Evolutionary conservation across 2,329 filamentous ascomycete species (phyloP), one percentile per base, ranked within the genome.

Genomic region (Trichoderma cornu-damae): DNA sequence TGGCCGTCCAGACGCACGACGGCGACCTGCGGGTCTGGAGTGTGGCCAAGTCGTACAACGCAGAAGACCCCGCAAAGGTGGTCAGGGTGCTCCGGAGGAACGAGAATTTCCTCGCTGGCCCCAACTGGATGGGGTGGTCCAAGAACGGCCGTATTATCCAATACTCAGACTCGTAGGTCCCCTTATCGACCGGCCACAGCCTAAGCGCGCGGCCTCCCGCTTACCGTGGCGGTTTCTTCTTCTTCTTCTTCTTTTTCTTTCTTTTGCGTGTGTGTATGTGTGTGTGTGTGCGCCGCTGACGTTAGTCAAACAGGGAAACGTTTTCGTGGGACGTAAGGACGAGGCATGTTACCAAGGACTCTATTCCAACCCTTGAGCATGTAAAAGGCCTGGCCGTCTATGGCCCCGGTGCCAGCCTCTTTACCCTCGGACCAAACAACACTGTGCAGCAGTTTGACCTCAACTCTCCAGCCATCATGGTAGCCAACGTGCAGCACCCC

Each of bases 81-180:
- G 95, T 97, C 59, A 82, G 94, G 61, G 86, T 95, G 26, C 76
- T 99, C 48, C 93, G 90, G 70, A 82, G 89, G 65, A 85, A 85
- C 6, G 91, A 96, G 60, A 85, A 85, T 62, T 85, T 82, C 63
- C 76, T 84, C 32, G 75, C 84, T 2, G 90, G 90, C 1, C 87
- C 89, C 35, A 96, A 96, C 69, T 99, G 94, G 94, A 92, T 96
- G 79, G 88, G 86, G 18, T 99, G 94, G 94, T 97, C 94, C 0
- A 97, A 96, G 75, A 97, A 96, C 75, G 94, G 94, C 37, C 88
- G 92, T 63, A 91, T 99, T 63, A 85, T 99, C 62, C 94, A 99
- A 73, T 92, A 86, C 72, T 88, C 89, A 4, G 90, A 96, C 73
- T 85, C 87, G 92, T 96, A 79, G 76, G 89, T 83, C 38, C 20